These are phyloP conservation scores for Mikania micrantha DNA, from an alignment of 129 eudicot species.

Conservation along the genomic window DNA sequence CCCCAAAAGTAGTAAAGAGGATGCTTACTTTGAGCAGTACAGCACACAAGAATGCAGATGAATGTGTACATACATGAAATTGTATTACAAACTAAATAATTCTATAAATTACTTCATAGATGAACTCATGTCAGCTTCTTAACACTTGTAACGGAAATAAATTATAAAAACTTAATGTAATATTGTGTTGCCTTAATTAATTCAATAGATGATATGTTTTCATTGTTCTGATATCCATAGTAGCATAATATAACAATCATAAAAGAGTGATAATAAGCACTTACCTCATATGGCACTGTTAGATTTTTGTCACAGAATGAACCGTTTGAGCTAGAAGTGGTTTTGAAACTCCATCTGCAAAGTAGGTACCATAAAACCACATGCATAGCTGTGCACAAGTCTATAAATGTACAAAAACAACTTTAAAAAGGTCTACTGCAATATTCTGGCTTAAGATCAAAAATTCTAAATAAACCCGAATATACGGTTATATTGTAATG, in stretches of 20 bases:
- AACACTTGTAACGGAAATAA: neutral
- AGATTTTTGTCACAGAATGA: neutral
- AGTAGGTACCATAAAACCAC: neutral
- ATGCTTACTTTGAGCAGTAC: neutral
- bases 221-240: neutral
- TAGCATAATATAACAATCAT: neutral
- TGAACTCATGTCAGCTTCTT: neutral
- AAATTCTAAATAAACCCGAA: neutral
- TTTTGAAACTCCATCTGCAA: constrained; percentile 22
- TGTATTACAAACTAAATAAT: neutral
- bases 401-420: neutral
- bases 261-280: neutral
- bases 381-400: neutral
- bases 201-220: neutral
- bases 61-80: neutral
- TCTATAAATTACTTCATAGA: neutral
- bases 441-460: neutral
- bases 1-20: too few species aligned
- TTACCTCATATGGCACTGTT: constrained; percentile 20
- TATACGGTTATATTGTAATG: neutral
- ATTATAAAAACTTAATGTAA: neutral
- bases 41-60: neutral
- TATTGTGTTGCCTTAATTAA: neutral
- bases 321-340: constrained; percentile 14
- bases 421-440: neutral